Evolutionary conservation across 2,329 filamentous ascomycete species (phyloP).

Genomic region (Pseudopyricularia cyperi): DNA sequence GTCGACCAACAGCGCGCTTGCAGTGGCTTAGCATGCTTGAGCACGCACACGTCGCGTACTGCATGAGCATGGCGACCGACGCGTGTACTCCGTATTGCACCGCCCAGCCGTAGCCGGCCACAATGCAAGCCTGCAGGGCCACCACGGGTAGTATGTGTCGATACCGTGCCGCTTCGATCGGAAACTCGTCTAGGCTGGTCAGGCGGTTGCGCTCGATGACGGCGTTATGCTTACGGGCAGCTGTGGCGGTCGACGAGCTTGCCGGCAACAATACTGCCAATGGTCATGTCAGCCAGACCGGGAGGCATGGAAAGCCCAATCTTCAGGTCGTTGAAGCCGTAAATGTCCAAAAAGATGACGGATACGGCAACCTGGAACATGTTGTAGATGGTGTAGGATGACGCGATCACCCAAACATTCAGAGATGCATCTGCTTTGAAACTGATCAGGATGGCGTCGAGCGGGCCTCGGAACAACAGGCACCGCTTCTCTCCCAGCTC

Average conservation of each 20-base stretch:
- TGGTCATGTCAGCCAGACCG: not conserved
- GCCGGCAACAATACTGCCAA: not conserved
- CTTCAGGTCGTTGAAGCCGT: not conserved
- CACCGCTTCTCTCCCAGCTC: not conserved
- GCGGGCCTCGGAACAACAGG: not conserved
- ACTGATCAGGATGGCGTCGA: not conserved
- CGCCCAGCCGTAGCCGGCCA: not conserved
- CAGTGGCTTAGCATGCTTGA: not conserved
- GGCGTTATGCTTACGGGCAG: not conserved
- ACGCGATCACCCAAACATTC: not conserved
- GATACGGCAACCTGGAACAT: not conserved
- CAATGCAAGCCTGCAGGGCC: not conserved
- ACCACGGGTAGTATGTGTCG: not conserved
- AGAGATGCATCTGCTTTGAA: not conserved
- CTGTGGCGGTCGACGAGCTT: not conserved
- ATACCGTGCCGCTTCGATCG: not conserved
- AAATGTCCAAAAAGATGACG: not conserved
- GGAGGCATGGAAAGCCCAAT: not conserved
- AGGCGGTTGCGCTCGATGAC: not conserved
- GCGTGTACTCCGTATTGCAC: not conserved
- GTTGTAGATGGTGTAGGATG: conserved; percentile 1
- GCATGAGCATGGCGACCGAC: not conserved
- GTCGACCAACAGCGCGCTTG: not conserved
- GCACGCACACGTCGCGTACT: not conserved
- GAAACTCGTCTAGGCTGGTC: not conserved